Percentiles rank a stretch among this genome's conserved stretches.
Evolutionary conservation across 2,329 filamentous ascomycete species (phyloP).

Genomic region (Lithohypha guttulata): DNA sequence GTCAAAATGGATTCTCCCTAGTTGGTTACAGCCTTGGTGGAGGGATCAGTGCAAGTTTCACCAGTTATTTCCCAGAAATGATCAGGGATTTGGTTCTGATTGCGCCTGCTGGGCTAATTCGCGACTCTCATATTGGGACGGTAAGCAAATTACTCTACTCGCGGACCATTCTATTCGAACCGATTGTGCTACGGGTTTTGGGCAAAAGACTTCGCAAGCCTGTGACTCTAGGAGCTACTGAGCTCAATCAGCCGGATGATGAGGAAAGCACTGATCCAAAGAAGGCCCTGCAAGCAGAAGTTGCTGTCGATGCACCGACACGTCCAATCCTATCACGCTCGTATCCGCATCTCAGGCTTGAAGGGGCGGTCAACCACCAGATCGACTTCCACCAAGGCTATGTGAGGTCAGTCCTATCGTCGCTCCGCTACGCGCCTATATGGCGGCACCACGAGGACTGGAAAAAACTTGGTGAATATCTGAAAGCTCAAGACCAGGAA

Average conservation of each 20-base stretch:
- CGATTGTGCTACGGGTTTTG: slow-evolving; percentile 43
- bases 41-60: slow-evolving; percentile 59
- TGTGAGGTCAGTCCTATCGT: slow-evolving; percentile 58
- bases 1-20: slow-evolving; percentile 51
- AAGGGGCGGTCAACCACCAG: slow-evolving; percentile 59
- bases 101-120: slow-evolving; percentile 67
- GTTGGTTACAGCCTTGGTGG: slow-evolving; percentile 75
- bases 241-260: slow-evolving; percentile 17
- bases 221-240: slow-evolving; percentile 11
- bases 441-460: slow-evolving; percentile 54
- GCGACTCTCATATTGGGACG: slow-evolving; percentile 50
- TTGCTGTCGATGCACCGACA: slow-evolving; percentile 26
- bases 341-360: slow-evolving; percentile 46
- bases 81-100: slow-evolving; percentile 63
- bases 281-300: slow-evolving; percentile 33
- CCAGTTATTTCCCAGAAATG: slow-evolving; percentile 56
- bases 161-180: slow-evolving; percentile 48
- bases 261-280: slow-evolving; percentile 31
- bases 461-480: slow-evolving; percentile 41
- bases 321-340: slow-evolving; percentile 42
- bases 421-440: slow-evolving; percentile 59
- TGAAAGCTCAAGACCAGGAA: slow-evolving; percentile 36
- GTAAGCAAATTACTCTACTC: slow-evolving; percentile 54
- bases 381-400: slow-evolving; percentile 56
- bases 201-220: slow-evolving; percentile 39